Percentiles rank a stretch among this genome's conserved stretches.
Evolutionary conservation across 306 rosid species (phyloP).

Genomic region (Mimosa bimucronata): DNA sequence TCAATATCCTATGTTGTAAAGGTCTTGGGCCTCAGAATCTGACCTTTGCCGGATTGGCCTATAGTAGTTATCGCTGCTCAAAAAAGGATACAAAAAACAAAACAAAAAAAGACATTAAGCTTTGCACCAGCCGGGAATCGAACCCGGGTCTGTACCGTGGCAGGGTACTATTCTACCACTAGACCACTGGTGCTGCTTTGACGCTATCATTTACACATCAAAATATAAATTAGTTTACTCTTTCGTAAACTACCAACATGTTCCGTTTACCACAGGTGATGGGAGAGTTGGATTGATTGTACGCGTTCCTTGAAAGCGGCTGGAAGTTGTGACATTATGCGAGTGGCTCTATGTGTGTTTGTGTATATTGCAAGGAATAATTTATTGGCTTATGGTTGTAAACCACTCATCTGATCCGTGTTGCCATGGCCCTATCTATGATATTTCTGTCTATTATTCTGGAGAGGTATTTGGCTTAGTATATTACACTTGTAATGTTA

Average conservation of each 20-base stretch:
- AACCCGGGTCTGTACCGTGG: constrained; percentile 52
- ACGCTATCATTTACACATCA: fast-evolving
- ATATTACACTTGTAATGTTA: background rate
- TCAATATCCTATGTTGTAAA: too few relatives aligned
- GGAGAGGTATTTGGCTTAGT: background rate
- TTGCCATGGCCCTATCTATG: background rate
- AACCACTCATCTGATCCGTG: background rate
- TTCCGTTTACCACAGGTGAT: background rate
- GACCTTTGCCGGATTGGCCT: background rate
- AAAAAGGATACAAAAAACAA: too few relatives aligned
- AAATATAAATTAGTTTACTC: fast-evolving
- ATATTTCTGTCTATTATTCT: background rate
- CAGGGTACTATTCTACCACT: constrained; percentile 52
- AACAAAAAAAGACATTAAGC: too few relatives aligned
- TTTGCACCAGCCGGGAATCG: constrained; percentile 46
- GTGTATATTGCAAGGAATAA: background rate
- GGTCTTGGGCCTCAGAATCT: too few relatives aligned
- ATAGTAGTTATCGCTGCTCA: background rate
- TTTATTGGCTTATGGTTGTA: background rate
- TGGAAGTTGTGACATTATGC: background rate
- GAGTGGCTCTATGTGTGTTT: background rate
- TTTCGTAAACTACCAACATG: background rate
- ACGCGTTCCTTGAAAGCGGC: background rate
- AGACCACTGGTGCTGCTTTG: constrained; percentile 34
- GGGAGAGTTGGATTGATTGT: background rate